Conservation (phyloP, 2,329 filamentous ascomycete species). For the Fonsecaea pedrosoi region DNA sequence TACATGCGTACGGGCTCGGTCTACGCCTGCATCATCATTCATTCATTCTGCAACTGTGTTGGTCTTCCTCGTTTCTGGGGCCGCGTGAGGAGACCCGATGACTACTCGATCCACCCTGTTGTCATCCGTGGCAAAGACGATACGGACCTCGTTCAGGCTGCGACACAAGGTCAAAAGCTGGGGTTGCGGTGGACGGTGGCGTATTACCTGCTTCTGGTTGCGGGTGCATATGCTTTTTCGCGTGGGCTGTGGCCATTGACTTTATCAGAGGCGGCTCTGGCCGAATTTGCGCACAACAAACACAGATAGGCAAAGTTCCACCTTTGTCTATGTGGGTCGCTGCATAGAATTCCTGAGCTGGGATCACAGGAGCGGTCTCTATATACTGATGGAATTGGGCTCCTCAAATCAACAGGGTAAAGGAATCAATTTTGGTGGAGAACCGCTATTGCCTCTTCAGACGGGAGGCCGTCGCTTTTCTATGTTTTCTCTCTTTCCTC, state of each 20-base stretch:
- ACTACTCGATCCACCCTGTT: conserved; percentile 42
- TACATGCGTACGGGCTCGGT: conserved; percentile 86
- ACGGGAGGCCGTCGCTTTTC: conserved; percentile 3
- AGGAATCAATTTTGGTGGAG: not conserved
- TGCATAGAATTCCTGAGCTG: not conserved
- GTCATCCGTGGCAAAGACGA: conserved; percentile 51
- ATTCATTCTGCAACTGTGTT: conserved; percentile 91
- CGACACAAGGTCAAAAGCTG: conserved; percentile 43
- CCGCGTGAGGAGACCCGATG: conserved; percentile 62
- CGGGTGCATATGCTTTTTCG: conserved; percentile 75
- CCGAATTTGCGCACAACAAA: conserved; percentile 29
- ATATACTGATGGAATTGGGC: not conserved
- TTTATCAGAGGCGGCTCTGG: conserved; percentile 53
- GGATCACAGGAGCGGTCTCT: not conserved
- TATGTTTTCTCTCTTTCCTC: conserved; percentile 46
- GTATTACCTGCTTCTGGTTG: conserved; percentile 80
- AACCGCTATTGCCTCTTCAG: conserved; percentile 26
- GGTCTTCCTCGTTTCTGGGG: conserved; percentile 89
- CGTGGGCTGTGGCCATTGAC: conserved; percentile 74
- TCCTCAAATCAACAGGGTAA: not conserved
- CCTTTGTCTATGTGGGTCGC: not conserved
- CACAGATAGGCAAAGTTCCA: not conserved
- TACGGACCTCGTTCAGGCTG: conserved; percentile 37
- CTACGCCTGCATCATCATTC: conserved; percentile 74
- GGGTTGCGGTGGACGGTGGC: conserved; percentile 70